Percentiles rank a stretch among this genome's conserved stretches.
phyloP scores from a whole-genome alignment of 208 protist genomes.

The Crithidia sp. region DNA sequence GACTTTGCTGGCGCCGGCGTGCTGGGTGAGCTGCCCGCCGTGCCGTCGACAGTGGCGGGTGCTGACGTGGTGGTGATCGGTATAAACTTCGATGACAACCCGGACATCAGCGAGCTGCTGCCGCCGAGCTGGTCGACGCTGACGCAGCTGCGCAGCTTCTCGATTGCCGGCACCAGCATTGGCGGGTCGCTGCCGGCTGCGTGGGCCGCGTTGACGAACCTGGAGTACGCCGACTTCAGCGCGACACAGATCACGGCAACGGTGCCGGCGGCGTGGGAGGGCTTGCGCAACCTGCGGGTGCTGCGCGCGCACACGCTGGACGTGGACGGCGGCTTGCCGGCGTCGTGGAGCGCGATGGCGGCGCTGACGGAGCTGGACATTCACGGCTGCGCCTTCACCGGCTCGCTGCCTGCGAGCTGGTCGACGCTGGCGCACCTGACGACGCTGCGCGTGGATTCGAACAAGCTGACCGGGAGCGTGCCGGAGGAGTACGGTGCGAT shows the following conservation, averaged over 20 bases:
- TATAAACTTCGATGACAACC: neutral
- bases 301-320: neutral
- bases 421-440: neutral
- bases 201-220: constrained; percentile 7
- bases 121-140: constrained; percentile 10
- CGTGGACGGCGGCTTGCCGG: neutral
- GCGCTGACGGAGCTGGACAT: constrained; percentile 3
- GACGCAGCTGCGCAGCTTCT: neutral
- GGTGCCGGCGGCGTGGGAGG: constrained; percentile 2
- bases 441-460: neutral
- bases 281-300: neutral
- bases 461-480: neutral
- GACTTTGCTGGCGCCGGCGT: neutral
- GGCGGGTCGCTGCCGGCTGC: neutral
- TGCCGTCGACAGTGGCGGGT: neutral
- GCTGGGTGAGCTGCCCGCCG: neutral
- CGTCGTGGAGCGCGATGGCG: constrained; percentile 3
- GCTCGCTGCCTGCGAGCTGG: constrained; percentile 17
- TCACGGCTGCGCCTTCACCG: neutral
- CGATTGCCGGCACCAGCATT: neutral
- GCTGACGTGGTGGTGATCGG: constrained; percentile 3
- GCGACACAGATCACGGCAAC: neutral
- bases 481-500: constrained; percentile 1
- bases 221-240: constrained; percentile 8
- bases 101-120: neutral